A percentile compares a stretch with the other conserved stretches of the same genome.
Evolutionary conservation across 2,329 filamentous ascomycete genomes (phyloP).

Genomic region (Plenodomus tracheiphilus): DNA sequence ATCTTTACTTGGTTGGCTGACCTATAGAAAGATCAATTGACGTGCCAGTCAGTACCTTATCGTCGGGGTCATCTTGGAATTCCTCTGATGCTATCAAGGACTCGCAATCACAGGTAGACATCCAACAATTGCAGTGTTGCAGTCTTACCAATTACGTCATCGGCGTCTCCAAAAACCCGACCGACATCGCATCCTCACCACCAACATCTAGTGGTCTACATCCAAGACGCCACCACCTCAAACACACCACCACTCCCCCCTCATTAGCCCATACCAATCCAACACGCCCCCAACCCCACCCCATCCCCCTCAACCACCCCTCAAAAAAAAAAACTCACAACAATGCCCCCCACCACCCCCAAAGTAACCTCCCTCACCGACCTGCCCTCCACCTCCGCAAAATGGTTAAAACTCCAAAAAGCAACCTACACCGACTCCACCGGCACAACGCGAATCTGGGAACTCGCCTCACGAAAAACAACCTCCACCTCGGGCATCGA

Average conservation of each 20-base stretch:
- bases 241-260: background rate
- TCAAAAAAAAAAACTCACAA: too few species aligned
- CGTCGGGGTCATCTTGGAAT: too few species aligned
- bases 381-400: conserved; percentile 27
- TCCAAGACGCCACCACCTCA: background rate
- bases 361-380: conserved; percentile 24
- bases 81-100: too few species aligned
- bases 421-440: conserved; percentile 63
- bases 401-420: conserved; percentile 42
- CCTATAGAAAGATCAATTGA: too few species aligned
- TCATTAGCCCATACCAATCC: too few species aligned
- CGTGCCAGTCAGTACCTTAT: too few species aligned
- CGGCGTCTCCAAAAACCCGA: background rate
- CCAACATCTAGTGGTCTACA: background rate
- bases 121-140: too few species aligned
- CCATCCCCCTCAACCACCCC: too few species aligned
- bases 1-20: too few species aligned
- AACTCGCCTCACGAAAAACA: conserved; percentile 69
- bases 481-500: conserved; percentile 58
- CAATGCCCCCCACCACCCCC: too few species aligned
- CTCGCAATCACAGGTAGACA: too few species aligned
- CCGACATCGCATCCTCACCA: background rate
- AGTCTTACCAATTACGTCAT: background rate
- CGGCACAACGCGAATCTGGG: conserved; percentile 64
- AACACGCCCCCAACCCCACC: too few species aligned